Base-by-base conservation (phyloP, 768 basidiomycete species). In the Pulveroboletus ravenelii region DNA sequence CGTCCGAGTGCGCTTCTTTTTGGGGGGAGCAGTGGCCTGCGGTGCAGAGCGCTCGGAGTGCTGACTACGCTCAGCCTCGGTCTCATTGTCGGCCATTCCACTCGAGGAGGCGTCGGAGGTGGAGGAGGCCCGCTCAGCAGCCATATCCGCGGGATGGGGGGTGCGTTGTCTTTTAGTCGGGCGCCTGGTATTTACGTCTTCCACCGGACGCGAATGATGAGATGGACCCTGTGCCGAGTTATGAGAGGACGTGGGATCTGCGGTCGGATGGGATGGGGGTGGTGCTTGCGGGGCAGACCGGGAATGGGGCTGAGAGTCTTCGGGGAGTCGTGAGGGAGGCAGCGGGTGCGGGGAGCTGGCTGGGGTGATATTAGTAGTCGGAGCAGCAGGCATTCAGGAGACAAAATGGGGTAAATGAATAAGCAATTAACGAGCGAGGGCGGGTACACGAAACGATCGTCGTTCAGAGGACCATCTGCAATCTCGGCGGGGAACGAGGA, bases 1-100 rank as follows among this genome's bases (percentile, higher is more conserved):
- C 29, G 90, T 93, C 48, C 90, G 78, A 61, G 89, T 90, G 69
- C 88, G 88, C 76, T 89, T 89, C 54, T 71, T 69, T 54, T 80
- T 80, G 10, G 54, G 65, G 36, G 65, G 65, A 25, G 65, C 62
- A 17, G 73, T 45, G n/a, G 61, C 51, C 3, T 69, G 67, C 1
- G 37, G 42, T 15, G 69, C 63, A 50, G 64, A 66, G 47, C 60
- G 63, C 56, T 74, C 74, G 23, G 74, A 67, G 30, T 66, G 70
- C 32, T 74, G 73, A 41, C 70, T 73, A 51, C 67, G 74, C 36
- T 70, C 75, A 31, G 70, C 68, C 48, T 78, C 77, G 54, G 72
- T 77, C 57, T 82, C 83, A 45, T 73, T 81, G 64, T 85, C 84
- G 8, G 79, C 79, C 73, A 79, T 69, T 17, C 74, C 77, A 51